Evolutionary conservation across 192 early-diverging fungal genomes (phyloP), one percentile per base, ranked within the genome.

Genomic region (Coemansia sp.): DNA sequence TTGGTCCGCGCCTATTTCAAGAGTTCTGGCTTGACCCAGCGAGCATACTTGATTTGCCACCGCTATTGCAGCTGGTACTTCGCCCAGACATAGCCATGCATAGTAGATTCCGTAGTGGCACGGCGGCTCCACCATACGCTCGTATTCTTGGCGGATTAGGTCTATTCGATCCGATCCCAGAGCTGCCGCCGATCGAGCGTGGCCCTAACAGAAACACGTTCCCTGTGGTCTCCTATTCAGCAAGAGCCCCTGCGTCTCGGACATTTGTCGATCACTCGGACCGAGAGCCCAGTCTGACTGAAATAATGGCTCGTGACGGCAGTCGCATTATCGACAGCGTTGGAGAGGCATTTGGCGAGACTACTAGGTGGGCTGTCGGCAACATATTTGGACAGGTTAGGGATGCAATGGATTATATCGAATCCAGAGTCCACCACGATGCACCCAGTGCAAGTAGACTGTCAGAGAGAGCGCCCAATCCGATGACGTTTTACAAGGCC

Each of bases 301-400:
- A 65, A 12, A 62, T 36, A 15, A 57, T 65, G 67, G 61, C 36
- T 43, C 71, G 55, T 38, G 71, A 78, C 63, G 54, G 68, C 20
- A 60, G 68, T 44, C 63, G 40, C 18, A 70, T 83, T 9, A 75
- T 78, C 22, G 70, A 43, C 49, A 51, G 73, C 4, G 55, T 84
- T 15, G 67, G 76, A 61, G 76, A 78, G 27, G 70, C 57, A 3
- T 73, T 84, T 73, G 81, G 71, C 44, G 74, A 78, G 52, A 78
- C 81, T 1, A 72, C 76, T 40, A 70, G 76, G 27, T 78, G 81
- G 81, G 81, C 81, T 13, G 64, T 84, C 27, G 74, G 76, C 2
- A 76, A 70, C 51, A 27, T 78, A 24, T 70, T 84, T 73, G 81
- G 76, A 1, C 81, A 76, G 27, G 34, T 84, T 67, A 66, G 81